Percentiles rank a stretch among this genome's conserved stretches.
Conservation (phyloP, 2,329 filamentous ascomycete genomes). For the Hypomyces perniciosus region DNA sequence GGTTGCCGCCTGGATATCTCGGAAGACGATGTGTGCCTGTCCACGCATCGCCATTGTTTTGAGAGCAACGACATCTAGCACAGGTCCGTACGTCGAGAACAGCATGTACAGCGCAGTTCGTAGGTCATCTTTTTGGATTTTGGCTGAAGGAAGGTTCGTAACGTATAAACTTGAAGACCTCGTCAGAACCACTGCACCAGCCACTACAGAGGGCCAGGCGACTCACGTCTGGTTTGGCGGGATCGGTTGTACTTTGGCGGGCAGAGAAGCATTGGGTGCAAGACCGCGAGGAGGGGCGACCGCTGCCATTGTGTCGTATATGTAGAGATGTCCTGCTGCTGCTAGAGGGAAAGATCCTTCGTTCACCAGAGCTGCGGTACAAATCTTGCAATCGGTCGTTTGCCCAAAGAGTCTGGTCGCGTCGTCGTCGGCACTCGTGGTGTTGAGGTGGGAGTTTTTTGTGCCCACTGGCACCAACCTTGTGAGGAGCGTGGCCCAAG, state of each 20-base stretch:
- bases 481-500: constrained; percentile 20
- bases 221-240: constrained; percentile 72
- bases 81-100: constrained; percentile 87
- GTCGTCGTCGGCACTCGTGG: not conserved
- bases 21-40: constrained; percentile 88
- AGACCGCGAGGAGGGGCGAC: constrained; percentile 35
- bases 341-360: not conserved
- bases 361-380: not conserved
- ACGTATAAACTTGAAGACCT: constrained; percentile 67
- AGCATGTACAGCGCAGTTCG: constrained; percentile 85
- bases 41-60: constrained; percentile 91
- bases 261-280: constrained; percentile 36
- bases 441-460: constrained; percentile 24
- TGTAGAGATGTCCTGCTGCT: not conserved
- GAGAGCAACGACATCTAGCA: constrained; percentile 85
- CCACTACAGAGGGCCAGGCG: constrained; percentile 11
- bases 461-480: constrained; percentile 10
- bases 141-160: constrained; percentile 76
- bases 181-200: constrained; percentile 1
- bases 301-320: constrained; percentile 26
- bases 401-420: not conserved
- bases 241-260: constrained; percentile 47
- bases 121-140: constrained; percentile 83
- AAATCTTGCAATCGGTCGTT: not conserved
- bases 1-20: constrained; percentile 84